Evolutionary conservation across 2,329 filamentous ascomycete species (phyloP), one percentile per base, ranked within the genome.

Genomic region (Xylariaceae sp.): DNA sequence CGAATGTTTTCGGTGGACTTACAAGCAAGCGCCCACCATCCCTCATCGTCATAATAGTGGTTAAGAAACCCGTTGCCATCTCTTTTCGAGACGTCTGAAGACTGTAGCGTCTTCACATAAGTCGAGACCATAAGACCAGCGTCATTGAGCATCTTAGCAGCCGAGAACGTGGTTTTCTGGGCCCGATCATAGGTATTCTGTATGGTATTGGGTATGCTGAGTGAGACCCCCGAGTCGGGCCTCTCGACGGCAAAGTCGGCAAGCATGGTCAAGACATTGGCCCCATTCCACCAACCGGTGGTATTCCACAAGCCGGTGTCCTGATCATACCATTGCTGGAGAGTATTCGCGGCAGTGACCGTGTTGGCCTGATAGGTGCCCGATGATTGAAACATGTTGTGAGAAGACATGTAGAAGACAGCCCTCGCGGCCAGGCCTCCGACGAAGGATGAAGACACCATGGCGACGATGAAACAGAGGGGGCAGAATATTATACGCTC

Each of bases 271-370:
- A 86, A 70, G 60, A 77, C 77, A 65, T 86, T 87, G 34, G 82
- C 84, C 18, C 76, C 76, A 65, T 86, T 84, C 84, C 84, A 87
- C 84, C 84, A 87, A 6, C 81, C 80, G 35, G 77, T 76, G 0
- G 77, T 78, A 57, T 82, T 73, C 81, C 81, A 86, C 4, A 85
- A 71, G 9, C 84, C 83, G 1, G 75, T 82, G 4, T 67, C 70
- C 3, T 70, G 61, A 65, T 84, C 79, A 67, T 85, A 85, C 78
- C 78, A 85, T 48, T 67, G 68, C 58, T 83, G 79, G 0, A 85
- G 73, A n/a, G 74, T 55, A 1, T 71, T 63, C n/a, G 70, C 15
- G 3, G 61, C 68, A 17, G 63, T 58, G 54, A 71, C 56, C 30
- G 69, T 68, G 37, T 70, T 61, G 51, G 65, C 45, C 15, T 67